Percentiles rank a stretch among this genome's conserved stretches.
phyloP scores from a whole-genome alignment of 2,329 filamentous ascomycete genomes.

The Lachnellula occidentalis region DNA sequence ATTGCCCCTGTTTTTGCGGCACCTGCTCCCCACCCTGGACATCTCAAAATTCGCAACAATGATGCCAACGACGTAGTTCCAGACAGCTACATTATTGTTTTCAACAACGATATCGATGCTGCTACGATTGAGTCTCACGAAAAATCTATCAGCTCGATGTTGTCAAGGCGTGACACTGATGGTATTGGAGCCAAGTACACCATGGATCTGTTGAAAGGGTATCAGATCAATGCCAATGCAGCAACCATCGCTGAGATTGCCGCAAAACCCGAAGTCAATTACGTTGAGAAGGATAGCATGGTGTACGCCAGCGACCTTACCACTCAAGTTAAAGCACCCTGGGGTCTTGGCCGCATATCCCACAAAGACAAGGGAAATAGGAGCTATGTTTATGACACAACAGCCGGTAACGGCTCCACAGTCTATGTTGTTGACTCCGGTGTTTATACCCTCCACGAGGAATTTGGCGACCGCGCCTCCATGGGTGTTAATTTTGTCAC shows the following conservation, averaged over 20 bases:
- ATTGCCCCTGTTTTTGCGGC: conserved; percentile 23
- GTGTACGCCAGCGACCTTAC: conserved; percentile 29
- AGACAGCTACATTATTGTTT: conserved; percentile 60
- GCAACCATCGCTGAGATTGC: conserved; percentile 26
- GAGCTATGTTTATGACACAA: conserved; percentile 31
- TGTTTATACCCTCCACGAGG: conserved; percentile 29
- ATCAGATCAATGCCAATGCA: conserved; percentile 23
- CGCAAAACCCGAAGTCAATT: conserved; percentile 27
- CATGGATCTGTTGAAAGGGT: conserved; percentile 25
- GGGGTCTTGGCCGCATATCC: conserved; percentile 32
- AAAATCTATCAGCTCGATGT: conserved; percentile 40
- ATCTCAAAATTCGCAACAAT: conserved; percentile 38
- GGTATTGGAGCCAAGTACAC: conserved; percentile 25
- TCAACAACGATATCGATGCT: conserved; percentile 48
- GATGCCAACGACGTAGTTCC: conserved; percentile 44
- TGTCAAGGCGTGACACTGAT: conserved; percentile 49
- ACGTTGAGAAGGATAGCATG: conserved; percentile 26
- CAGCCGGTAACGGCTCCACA: conserved; percentile 30
- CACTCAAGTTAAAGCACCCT: conserved; percentile 26
- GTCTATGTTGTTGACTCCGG: conserved; percentile 36
- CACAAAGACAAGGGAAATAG: conserved; percentile 21
- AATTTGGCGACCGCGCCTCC: conserved; percentile 34
- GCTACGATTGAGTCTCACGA: conserved; percentile 46
- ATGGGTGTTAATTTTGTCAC: conserved; percentile 31
- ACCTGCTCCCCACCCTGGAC: conserved; percentile 14